Percentiles rank a stretch among this genome's conserved stretches.
phyloP scores from a whole-genome alignment of 768 basidiomycete genomes.

The Boletus rubescentipes region DNA sequence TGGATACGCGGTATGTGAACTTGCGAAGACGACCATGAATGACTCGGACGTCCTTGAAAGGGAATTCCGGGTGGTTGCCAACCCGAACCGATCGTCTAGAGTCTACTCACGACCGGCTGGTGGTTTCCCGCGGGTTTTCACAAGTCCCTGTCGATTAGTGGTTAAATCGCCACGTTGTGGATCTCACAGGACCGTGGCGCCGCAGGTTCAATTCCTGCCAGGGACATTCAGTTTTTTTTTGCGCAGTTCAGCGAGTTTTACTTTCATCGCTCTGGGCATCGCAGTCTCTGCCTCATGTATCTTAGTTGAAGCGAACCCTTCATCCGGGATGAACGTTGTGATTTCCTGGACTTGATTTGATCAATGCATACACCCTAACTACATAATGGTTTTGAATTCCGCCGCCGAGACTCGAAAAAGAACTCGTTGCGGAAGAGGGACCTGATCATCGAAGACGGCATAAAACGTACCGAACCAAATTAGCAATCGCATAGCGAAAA shows the following conservation, averaged over 20 bases:
- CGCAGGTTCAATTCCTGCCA: slow-evolving; percentile 39
- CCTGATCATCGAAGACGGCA: neutral
- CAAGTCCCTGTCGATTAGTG: slow-evolving; percentile 43
- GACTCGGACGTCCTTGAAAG: too few species aligned
- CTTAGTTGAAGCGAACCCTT: neutral
- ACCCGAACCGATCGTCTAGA: too few species aligned
- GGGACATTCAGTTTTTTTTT: slow-evolving; percentile 30
- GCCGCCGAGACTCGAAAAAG: neutral
- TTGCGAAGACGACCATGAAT: too few species aligned
- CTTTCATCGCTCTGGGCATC: too few species aligned
- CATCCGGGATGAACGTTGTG: neutral
- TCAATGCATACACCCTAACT: neutral
- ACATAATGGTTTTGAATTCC: neutral
- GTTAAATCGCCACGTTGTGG: slow-evolving; percentile 45
- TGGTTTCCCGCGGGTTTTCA: neutral
- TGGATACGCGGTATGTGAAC: too few species aligned
- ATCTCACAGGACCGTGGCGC: slow-evolving; percentile 34
- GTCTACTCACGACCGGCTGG: neutral
- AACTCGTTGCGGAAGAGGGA: neutral
- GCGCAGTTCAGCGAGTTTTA: too few species aligned
- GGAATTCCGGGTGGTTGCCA: too few species aligned
- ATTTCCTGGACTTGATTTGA: neutral
- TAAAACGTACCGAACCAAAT: neutral
- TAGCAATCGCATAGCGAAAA: neutral
- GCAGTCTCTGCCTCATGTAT: neutral